A percentile compares a stretch with the other conserved stretches of the same genome.
phyloP scores from a whole-genome alignment of 495 filamentous ascomycete species.

The Trichoderma gamsii region DNA sequence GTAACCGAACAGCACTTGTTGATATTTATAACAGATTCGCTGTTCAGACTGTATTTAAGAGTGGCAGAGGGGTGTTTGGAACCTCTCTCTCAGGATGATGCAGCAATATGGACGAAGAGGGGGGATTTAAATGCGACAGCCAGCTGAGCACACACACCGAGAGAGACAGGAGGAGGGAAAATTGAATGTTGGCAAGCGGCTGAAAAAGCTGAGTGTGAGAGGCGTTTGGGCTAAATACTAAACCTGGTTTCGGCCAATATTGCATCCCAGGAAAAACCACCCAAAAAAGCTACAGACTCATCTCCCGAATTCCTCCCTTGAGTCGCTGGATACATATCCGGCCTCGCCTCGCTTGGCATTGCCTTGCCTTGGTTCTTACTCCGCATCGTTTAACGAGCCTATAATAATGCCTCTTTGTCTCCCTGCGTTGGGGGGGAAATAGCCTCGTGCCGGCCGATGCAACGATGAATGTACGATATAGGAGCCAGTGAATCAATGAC shows the following conservation, averaged over 20 bases:
- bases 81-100: no score
- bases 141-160: background rate
- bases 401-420: background rate
- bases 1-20: no score
- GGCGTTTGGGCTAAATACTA: conserved; percentile 3
- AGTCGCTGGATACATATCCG: background rate
- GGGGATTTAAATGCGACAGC: no score
- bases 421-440: background rate
- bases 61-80: no score
- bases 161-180: background rate
- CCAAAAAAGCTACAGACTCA: background rate
- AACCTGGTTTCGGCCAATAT: background rate
- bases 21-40: no score
- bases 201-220: background rate
- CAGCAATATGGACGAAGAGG: no score
- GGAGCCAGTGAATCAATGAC: no score
- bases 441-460: background rate
- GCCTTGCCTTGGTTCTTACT: background rate
- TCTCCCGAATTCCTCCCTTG: background rate
- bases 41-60: no score
- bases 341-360: background rate
- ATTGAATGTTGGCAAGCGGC: background rate
- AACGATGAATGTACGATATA: background rate
- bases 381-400: background rate
- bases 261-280: background rate